Evolutionary conservation across 2,329 filamentous ascomycete species (phyloP).

Genomic region (Penicillium sp.): DNA sequence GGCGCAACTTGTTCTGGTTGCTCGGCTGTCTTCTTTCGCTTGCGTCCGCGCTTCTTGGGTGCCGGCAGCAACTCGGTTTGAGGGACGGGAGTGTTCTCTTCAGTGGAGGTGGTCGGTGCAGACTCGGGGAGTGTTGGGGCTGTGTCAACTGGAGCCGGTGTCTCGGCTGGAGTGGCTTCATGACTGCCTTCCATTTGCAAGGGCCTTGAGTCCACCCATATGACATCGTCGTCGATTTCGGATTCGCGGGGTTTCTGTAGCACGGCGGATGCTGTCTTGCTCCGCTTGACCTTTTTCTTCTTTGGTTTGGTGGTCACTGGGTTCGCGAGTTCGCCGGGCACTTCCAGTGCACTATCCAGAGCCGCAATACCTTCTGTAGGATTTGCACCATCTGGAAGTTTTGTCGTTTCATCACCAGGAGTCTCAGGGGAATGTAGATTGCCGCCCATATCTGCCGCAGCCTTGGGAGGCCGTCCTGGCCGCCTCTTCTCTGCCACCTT

Average conservation of each 20-base stretch:
- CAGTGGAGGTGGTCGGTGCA: background rate
- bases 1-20: constrained; percentile 4
- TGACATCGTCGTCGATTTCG: constrained; percentile 41
- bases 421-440: background rate
- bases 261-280: constrained; percentile 41
- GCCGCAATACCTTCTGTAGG: background rate
- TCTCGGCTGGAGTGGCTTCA: constrained; percentile 11
- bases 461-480: constrained; percentile 21
- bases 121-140: background rate
- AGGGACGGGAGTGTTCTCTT: background rate
- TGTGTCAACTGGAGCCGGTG: background rate
- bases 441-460: constrained; percentile 1
- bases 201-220: constrained; percentile 40
- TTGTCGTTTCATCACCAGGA: background rate
- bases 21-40: constrained; percentile 39
- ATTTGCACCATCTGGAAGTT: background rate
- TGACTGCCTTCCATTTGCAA: constrained; percentile 4
- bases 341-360: too few species aligned
- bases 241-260: constrained; percentile 30
- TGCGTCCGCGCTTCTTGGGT: constrained; percentile 46
- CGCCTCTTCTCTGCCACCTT: constrained; percentile 20
- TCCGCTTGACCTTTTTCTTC: constrained; percentile 48
- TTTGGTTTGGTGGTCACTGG: constrained; percentile 28
- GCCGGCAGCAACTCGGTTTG: constrained; percentile 12
- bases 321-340: constrained; percentile 1